phyloP scores from a whole-genome alignment of 2,329 filamentous ascomycete species.

The Colletotrichum chrysophilum region DNA sequence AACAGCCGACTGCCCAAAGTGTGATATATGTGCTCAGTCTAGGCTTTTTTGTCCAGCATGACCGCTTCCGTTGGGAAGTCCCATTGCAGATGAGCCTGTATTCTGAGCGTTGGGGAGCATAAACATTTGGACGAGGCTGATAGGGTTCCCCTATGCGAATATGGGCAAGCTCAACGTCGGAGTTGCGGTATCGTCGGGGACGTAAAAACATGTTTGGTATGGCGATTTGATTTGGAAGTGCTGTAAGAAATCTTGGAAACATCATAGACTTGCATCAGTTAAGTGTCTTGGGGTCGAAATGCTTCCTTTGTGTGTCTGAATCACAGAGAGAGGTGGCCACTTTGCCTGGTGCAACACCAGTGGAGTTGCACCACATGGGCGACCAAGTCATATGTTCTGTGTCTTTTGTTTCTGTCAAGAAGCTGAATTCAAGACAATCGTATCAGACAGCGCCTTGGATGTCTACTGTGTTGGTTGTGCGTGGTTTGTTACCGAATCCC shows the following conservation, averaged over 20 bases:
- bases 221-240: background rate
- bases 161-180: background rate
- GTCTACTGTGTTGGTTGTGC: background rate
- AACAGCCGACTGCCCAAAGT: background rate
- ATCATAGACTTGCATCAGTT: background rate
- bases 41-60: background rate
- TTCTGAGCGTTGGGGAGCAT: background rate
- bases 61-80: background rate
- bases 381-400: background rate
- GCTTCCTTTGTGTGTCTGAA: background rate
- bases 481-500: background rate
- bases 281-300: background rate
- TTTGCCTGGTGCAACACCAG: background rate
- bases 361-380: background rate
- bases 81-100: background rate
- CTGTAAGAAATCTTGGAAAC: fast-evolving
- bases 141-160: background rate
- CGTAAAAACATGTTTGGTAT: background rate
- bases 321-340: background rate
- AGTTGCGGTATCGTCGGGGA: background rate
- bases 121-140: background rate
- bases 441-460: background rate
- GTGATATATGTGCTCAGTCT: background rate
- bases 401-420: background rate
- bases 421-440: background rate